phyloP scores from a whole-genome alignment of 768 basidiomycete genomes.

The Mycena venus region DNA sequence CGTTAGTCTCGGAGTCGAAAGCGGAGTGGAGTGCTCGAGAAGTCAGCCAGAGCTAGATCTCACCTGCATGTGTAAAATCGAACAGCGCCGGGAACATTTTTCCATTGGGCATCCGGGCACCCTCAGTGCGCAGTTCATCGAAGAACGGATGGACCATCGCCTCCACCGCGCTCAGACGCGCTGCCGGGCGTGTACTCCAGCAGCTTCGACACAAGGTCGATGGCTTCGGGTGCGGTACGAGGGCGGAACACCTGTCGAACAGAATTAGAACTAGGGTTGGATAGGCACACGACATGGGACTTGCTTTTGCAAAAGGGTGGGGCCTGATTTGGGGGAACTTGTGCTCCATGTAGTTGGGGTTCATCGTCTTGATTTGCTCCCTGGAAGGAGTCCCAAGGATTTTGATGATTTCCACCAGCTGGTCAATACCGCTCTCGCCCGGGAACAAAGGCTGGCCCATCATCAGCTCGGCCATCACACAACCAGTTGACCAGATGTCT shows the following conservation, averaged over 20 bases:
- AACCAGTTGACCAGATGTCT: constrained; percentile 99
- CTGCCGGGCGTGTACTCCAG: constrained; percentile 98
- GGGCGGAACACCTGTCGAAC: constrained; percentile 91
- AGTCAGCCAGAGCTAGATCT: constrained; percentile 43
- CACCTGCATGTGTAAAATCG: constrained; percentile 96
- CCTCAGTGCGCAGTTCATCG: constrained; percentile 92
- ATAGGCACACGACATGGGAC: constrained; percentile 27
- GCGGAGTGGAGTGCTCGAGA: neutral
- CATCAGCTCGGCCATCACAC: constrained; percentile 99
- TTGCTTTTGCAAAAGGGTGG: constrained; percentile 97
- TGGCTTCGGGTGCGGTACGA: constrained; percentile 95
- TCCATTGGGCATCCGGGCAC: constrained; percentile 95
- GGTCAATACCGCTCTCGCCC: constrained; percentile 98
- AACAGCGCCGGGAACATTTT: constrained; percentile 96
- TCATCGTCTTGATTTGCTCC: constrained; percentile 99
- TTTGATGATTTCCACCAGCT: constrained; percentile 99
- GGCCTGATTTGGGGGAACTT: constrained; percentile 99
- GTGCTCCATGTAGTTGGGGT: constrained; percentile 99
- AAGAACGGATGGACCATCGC: constrained; percentile 98
- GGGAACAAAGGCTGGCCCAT: constrained; percentile 99
- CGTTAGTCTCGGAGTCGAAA: constrained; percentile 2
- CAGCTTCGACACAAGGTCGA: constrained; percentile 94
- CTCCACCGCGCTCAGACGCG: constrained; percentile 89
- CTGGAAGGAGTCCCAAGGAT: constrained; percentile 97
- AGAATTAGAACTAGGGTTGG: constrained; percentile 28